Evolutionary conservation across 2,329 filamentous ascomycete species (phyloP).

Genomic region (Fusarium neocosmosporiellum): DNA sequence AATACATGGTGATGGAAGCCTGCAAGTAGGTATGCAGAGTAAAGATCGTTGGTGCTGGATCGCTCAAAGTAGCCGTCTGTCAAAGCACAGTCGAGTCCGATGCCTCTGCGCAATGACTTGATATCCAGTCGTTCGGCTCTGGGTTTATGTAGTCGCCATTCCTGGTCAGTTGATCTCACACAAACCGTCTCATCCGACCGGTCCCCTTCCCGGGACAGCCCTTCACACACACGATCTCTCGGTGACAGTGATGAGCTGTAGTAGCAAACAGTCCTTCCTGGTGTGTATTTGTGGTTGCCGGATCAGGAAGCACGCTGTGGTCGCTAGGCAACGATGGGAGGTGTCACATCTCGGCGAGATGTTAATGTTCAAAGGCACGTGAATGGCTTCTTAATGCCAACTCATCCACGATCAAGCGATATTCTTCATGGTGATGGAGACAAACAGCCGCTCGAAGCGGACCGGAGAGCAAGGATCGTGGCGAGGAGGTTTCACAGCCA

Average conservation of each 20-base stretch:
- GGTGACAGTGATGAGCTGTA: neutral
- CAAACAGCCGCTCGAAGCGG: neutral
- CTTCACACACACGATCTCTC: slow-evolving; percentile 1
- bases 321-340: slow-evolving; percentile 20
- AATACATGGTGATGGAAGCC: neutral
- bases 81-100: neutral
- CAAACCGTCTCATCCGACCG: neutral
- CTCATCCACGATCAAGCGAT: neutral
- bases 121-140: slow-evolving; percentile 11
- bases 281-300: neutral
- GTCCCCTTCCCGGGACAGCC: neutral
- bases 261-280: neutral
- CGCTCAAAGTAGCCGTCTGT: neutral
- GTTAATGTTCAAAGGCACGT: neutral
- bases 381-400: neutral
- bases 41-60: neutral
- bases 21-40: too few relatives aligned
- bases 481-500: neutral
- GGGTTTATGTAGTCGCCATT: slow-evolving; percentile 32
- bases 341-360: slow-evolving; percentile 16
- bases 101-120: neutral
- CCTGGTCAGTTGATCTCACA: slow-evolving; percentile 3
- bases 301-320: slow-evolving; percentile 2
- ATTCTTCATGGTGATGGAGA: neutral
- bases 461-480: neutral